Evolutionary conservation across 2,329 filamentous ascomycete genomes (phyloP).

Genomic region (Aspergillus hortae): DNA sequence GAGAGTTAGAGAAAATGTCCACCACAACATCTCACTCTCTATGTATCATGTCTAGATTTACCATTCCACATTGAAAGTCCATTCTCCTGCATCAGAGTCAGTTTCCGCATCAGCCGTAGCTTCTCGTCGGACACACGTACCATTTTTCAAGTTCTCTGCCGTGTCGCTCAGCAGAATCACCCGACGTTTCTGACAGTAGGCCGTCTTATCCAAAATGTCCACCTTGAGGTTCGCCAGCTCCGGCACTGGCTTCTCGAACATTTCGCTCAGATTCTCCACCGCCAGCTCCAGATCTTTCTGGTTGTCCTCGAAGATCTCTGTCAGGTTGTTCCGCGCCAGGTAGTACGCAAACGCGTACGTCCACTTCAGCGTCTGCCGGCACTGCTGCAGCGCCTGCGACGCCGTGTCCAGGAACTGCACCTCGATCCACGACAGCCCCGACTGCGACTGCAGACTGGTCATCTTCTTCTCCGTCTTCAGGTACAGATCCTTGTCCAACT

Average conservation of each 20-base stretch:
- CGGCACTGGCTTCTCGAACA: conserved; percentile 96
- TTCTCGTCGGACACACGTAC: conserved; percentile 50
- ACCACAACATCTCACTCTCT: neutral
- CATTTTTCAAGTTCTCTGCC: conserved; percentile 83
- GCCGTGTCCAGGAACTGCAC: conserved; percentile 95
- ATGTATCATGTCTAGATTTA: conserved; percentile 18
- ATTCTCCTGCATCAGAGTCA: conserved; percentile 33
- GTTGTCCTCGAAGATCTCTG: conserved; percentile 97
- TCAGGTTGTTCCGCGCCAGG: conserved; percentile 90
- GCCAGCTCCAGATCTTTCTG: conserved; percentile 98
- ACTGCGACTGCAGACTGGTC: conserved; percentile 88
- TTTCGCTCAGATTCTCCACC: conserved; percentile 93
- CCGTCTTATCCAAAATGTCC: conserved; percentile 97
- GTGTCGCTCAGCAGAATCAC: conserved; percentile 89
- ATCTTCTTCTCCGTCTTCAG: conserved; percentile 99
- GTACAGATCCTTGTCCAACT: conserved; percentile 93
- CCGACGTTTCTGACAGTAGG: conserved; percentile 90
- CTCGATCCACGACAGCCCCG: conserved; percentile 98
- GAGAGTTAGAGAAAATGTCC: neutral
- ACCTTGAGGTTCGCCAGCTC: conserved; percentile 86
- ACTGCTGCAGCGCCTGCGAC: conserved; percentile 89
- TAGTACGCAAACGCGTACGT: conserved; percentile 99
- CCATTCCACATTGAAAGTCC: conserved; percentile 45
- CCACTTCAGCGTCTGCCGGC: conserved; percentile 98
- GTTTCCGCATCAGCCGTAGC: conserved; percentile 4